Percentiles rank a stretch among this genome's conserved stretches.
Evolutionary conservation across 495 filamentous ascomycete genomes (phyloP).

Genomic region (Penicillium psychrofluorescens): DNA sequence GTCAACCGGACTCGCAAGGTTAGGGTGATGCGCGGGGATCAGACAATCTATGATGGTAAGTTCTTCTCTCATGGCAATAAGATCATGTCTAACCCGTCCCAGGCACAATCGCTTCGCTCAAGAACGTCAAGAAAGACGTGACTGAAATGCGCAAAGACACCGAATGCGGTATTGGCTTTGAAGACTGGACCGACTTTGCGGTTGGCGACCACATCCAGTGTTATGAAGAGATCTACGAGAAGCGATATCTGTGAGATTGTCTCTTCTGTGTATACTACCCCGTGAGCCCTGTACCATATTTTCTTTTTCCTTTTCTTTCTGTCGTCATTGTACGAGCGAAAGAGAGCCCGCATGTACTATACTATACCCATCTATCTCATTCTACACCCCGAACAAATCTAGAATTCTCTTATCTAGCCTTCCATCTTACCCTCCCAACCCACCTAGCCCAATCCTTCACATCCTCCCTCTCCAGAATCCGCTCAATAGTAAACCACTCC

Average conservation of each 20-base stretch:
- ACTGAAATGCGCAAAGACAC: constrained; percentile 80
- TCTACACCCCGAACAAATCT: too few species aligned
- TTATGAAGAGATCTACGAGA: constrained; percentile 72
- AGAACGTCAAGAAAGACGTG: constrained; percentile 87
- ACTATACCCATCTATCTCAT: too few species aligned
- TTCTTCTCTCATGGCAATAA: constrained; percentile 3
- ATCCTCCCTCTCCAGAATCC: constrained; percentile 63
- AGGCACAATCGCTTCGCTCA: constrained; percentile 75
- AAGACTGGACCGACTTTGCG: constrained; percentile 67
- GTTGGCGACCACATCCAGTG: constrained; percentile 80
- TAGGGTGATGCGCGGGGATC: constrained; percentile 61
- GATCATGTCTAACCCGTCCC: neutral
- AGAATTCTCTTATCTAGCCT: constrained; percentile 32
- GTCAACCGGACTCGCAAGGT: constrained; percentile 56
- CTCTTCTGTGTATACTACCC: neutral
- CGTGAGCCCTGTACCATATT: too few species aligned
- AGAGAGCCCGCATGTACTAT: too few species aligned
- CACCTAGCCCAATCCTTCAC: constrained; percentile 61
- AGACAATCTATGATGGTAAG: constrained; percentile 75
- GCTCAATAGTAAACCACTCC: constrained; percentile 66
- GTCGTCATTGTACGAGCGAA: too few species aligned
- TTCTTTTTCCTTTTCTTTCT: too few species aligned
- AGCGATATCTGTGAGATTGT: constrained; percentile 42
- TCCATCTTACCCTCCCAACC: constrained; percentile 61
- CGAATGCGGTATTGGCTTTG: constrained; percentile 89